Percentiles rank a stretch among this genome's conserved stretches.
phyloP scores from a whole-genome alignment of 495 filamentous ascomycete genomes.

The Bryoglossum gracile region DNA sequence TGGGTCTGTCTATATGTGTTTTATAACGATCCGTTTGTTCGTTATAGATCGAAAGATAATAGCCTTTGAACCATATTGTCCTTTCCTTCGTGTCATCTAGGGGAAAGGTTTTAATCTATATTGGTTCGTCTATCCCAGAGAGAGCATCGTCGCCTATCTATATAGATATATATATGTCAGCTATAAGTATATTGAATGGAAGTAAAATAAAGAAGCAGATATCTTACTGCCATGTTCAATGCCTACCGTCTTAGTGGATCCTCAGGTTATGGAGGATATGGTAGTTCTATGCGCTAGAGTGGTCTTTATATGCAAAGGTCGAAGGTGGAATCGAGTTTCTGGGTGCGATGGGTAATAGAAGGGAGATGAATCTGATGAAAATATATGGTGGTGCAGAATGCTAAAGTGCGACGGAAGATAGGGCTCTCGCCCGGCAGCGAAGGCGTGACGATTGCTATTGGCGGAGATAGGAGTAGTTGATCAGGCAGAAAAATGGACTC shows the following conservation, averaged over 20 bases:
- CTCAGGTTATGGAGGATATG: neutral
- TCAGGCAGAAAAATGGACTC: conserved; percentile 17
- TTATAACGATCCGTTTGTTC: conserved; percentile 4
- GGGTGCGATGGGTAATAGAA: conserved; percentile 3
- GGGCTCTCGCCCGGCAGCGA: neutral
- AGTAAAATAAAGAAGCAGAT: conserved; percentile 3
- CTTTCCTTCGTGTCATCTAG: conserved; percentile 7
- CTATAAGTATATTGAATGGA: conserved; percentile 8
- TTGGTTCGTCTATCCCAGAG: conserved; percentile 3
- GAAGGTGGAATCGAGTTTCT: neutral
- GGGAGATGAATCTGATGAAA: conserved; percentile 9
- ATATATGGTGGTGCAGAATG: neutral
- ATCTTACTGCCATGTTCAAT: conserved; percentile 9
- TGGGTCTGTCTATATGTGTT: neutral
- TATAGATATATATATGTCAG: conserved; percentile 5
- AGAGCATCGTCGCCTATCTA: conserved; percentile 7
- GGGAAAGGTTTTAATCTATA: neutral
- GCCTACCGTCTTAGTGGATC: too few species aligned
- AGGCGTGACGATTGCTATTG: conserved; percentile 15
- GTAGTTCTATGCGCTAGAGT: neutral
- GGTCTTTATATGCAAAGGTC: conserved; percentile 4
- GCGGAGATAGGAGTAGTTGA: conserved; percentile 13
- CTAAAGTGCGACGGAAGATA: conserved; percentile 7
- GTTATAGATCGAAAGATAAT: conserved; percentile 12
- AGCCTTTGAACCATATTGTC: conserved; percentile 16